Evolutionary conservation across 1,284 basidiomycete species (phyloP).

Genomic region (Cryptococcus wingfieldii): DNA sequence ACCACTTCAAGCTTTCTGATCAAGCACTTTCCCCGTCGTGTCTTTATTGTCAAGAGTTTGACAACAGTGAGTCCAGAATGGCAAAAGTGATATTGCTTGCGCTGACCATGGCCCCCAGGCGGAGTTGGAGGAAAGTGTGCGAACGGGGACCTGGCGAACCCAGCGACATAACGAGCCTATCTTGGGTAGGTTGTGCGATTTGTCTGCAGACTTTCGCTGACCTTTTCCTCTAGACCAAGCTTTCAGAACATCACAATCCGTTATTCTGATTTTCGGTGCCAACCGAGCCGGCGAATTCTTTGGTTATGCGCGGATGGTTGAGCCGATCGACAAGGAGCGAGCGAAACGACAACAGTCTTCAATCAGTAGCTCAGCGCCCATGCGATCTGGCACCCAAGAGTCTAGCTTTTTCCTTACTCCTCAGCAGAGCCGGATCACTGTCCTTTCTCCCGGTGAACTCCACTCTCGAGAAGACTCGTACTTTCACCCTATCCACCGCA

Average conservation of each 20-base stretch:
- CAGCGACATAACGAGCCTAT: conserved; percentile 89
- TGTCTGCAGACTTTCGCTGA: neutral
- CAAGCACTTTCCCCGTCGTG: conserved; percentile 75
- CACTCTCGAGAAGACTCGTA: conserved; percentile 31
- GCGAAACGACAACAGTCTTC: conserved; percentile 11
- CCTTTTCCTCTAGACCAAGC: conserved; percentile 63
- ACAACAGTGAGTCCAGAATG: conserved; percentile 57
- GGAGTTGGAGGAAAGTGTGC: conserved; percentile 80
- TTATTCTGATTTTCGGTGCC: conserved; percentile 83
- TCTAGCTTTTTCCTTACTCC: conserved; percentile 23
- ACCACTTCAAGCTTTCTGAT: conserved; percentile 56
- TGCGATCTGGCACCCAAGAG: conserved; percentile 7
- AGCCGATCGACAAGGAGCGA: conserved; percentile 39
- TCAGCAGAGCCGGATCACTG: conserved; percentile 20
- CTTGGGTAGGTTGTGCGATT: conserved; percentile 44
- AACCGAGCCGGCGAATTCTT: conserved; percentile 79
- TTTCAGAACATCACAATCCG: conserved; percentile 77
- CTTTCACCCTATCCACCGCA: conserved; percentile 18
- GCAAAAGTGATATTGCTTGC: neutral
- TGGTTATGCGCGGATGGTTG: conserved; percentile 67
- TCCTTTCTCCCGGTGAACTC: conserved; percentile 37
- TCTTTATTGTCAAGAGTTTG: conserved; percentile 87
- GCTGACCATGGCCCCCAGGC: conserved; percentile 50
- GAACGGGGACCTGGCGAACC: conserved; percentile 81
- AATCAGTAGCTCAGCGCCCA: conserved; percentile 1